Evolutionary conservation across 352 stramenopile species (phyloP).

Genomic region (Phytopythium litorale): DNA sequence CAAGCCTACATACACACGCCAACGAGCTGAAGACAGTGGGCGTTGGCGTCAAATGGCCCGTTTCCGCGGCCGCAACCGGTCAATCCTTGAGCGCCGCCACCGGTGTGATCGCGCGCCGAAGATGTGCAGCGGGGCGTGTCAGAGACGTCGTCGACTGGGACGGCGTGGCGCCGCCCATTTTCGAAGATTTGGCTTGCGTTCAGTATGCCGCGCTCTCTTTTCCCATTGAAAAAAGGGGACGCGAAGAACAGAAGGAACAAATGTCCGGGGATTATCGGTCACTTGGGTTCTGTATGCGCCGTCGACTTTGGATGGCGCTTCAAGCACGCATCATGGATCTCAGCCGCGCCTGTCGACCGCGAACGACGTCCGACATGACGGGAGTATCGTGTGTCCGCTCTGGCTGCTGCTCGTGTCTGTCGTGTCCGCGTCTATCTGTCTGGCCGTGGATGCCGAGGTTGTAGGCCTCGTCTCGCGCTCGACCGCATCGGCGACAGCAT

Average conservation of each 20-base stretch:
- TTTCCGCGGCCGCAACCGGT: not conserved
- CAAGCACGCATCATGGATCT: not conserved
- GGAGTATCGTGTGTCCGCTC: not conserved
- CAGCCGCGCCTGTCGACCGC: not conserved
- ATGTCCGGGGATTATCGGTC: not conserved
- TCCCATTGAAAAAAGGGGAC: too few relatives aligned
- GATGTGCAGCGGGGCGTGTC: not conserved
- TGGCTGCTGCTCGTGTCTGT: not conserved
- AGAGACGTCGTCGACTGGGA: not conserved
- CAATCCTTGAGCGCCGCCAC: not conserved
- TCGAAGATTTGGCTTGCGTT: not conserved
- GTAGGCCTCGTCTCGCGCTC: too few relatives aligned
- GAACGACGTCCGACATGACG: too few relatives aligned
- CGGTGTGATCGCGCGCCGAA: not conserved
- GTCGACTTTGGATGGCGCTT: not conserved
- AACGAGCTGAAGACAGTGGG: not conserved
- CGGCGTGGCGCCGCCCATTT: too few relatives aligned
- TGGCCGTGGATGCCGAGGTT: too few relatives aligned
- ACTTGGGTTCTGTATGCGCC: not conserved
- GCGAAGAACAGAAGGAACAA: not conserved
- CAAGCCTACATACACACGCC: too few relatives aligned
- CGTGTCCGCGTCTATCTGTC: too few relatives aligned
- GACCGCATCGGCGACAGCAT: too few relatives aligned
- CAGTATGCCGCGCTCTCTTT: too few relatives aligned
- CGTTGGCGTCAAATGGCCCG: not conserved